Percentiles rank a stretch among this genome's conserved stretches.
Evolutionary conservation across 2,329 filamentous ascomycete genomes (phyloP).

Genomic region (Scedosporium dehoogii): DNA sequence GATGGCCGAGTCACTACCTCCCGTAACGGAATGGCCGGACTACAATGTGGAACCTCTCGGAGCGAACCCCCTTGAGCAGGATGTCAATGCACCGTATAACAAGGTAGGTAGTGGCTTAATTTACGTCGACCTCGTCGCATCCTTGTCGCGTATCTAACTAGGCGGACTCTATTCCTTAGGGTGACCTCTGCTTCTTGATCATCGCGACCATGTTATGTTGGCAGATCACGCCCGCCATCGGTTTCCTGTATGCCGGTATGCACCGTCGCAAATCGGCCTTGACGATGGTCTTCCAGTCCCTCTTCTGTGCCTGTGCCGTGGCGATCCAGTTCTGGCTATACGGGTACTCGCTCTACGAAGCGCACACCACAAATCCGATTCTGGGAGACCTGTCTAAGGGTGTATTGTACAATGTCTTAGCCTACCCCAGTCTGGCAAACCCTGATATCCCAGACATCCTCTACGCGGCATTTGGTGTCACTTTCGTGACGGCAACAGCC

Average conservation of each 20-base stretch:
- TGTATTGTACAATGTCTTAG: slow-evolving; percentile 24
- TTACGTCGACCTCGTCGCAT: background rate
- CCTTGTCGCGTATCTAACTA: too few relatives aligned
- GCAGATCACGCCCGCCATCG: slow-evolving; percentile 29
- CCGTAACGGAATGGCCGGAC: slow-evolving; percentile 28
- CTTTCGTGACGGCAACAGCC: slow-evolving; percentile 26
- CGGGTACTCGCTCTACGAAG: slow-evolving; percentile 32
- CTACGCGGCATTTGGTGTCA: slow-evolving; percentile 26
- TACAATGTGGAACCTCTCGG: slow-evolving; percentile 27
- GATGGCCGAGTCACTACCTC: background rate
- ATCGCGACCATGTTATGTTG: slow-evolving; percentile 25
- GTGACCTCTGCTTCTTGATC: slow-evolving; percentile 33
- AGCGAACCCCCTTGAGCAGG: slow-evolving; percentile 31
- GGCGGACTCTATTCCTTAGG: slow-evolving; percentile 13
- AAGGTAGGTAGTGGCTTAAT: slow-evolving; percentile 18
- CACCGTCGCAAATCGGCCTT: slow-evolving; percentile 26
- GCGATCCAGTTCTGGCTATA: slow-evolving; percentile 39
- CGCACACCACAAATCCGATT: slow-evolving; percentile 23
- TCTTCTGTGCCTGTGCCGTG: slow-evolving; percentile 33
- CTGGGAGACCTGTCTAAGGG: slow-evolving; percentile 25
- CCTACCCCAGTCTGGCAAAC: slow-evolving; percentile 25
- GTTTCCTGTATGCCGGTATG: slow-evolving; percentile 28
- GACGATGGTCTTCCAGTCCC: slow-evolving; percentile 36
- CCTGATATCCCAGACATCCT: slow-evolving; percentile 25
- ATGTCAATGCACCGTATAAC: slow-evolving; percentile 33